Evolutionary conservation across 805 yeast genomes (phyloP).

Genomic region (Candida nitratophila): DNA sequence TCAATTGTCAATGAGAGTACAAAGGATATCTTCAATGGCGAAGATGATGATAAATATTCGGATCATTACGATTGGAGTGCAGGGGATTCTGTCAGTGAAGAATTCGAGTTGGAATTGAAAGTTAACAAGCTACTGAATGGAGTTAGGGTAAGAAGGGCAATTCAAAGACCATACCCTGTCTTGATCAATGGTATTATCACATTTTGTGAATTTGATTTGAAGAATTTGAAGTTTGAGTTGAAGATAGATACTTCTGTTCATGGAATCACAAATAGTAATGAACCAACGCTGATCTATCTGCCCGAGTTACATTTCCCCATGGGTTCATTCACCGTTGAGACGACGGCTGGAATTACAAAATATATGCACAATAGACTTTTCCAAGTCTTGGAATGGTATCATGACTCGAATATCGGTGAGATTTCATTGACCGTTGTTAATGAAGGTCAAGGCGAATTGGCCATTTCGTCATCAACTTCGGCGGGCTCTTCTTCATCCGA

Average conservation of each 20-base stretch:
- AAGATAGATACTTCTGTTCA: constrained; percentile 29
- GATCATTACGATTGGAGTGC: background rate
- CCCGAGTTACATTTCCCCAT: constrained; percentile 68
- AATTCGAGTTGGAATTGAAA: constrained; percentile 9
- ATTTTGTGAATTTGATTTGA: constrained; percentile 53
- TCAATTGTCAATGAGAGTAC: background rate
- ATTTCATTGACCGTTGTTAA: constrained; percentile 13
- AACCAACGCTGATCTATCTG: constrained; percentile 56
- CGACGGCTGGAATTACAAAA: constrained; percentile 43
- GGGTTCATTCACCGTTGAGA: constrained; percentile 40
- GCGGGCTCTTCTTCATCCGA: constrained; percentile 2
- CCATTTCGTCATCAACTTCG: too few relatives aligned
- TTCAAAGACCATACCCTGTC: constrained; percentile 70
- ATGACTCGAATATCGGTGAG: constrained; percentile 27
- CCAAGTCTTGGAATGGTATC: constrained; percentile 69
- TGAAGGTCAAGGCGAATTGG: constrained; percentile 1
- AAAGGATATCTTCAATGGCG: background rate
- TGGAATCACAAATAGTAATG: background rate
- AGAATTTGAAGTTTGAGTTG: constrained; percentile 38
- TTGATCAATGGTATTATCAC: constrained; percentile 54
- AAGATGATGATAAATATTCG: background rate
- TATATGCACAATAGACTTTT: constrained; percentile 42
- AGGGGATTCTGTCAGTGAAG: constrained; percentile 1
- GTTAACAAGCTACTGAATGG: constrained; percentile 33
- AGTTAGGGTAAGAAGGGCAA: constrained; percentile 66